phyloP scores from a whole-genome alignment of 2,329 filamentous ascomycete genomes.

The Fusarium sp. region DNA sequence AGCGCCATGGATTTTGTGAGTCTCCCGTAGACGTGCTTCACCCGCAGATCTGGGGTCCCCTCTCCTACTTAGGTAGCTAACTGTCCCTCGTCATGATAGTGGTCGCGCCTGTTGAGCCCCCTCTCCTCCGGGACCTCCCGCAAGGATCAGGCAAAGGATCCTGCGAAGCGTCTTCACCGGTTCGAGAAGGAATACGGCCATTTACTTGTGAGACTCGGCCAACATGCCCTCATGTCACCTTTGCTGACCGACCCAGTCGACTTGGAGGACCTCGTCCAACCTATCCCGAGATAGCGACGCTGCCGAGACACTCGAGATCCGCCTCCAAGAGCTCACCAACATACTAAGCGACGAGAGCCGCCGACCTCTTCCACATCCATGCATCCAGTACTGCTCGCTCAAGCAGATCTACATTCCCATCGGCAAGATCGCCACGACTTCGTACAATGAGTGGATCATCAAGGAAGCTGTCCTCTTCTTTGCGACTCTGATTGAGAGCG shows the following conservation, averaged over 20 bases:
- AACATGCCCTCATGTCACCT: background rate
- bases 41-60: slow-evolving; percentile 7
- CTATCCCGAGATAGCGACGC: slow-evolving; percentile 70
- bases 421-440: slow-evolving; percentile 87
- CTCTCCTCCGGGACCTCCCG: slow-evolving; percentile 67
- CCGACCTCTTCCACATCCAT: slow-evolving; percentile 89
- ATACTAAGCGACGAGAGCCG: slow-evolving; percentile 91
- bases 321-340: slow-evolving; percentile 72
- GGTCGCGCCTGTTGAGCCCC: slow-evolving; percentile 75
- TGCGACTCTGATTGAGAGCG: slow-evolving; percentile 92
- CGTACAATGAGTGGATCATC: slow-evolving; percentile 87
- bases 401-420: slow-evolving; percentile 92
- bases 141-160: slow-evolving; percentile 72
- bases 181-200: slow-evolving; percentile 76
- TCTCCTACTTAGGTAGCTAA: slow-evolving; percentile 13
- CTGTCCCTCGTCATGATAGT: slow-evolving; percentile 55
- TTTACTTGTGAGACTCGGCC: slow-evolving; percentile 62
- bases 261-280: slow-evolving; percentile 72
- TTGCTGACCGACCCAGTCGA: slow-evolving; percentile 52
- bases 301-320: slow-evolving; percentile 71
- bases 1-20: slow-evolving; percentile 70
- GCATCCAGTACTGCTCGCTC: slow-evolving; percentile 85
- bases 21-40: background rate
- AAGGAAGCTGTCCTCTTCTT: slow-evolving; percentile 88
- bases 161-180: slow-evolving; percentile 71